phyloP scores from a whole-genome alignment of 192 early-diverging fungal genomes.

The Entomortierella lignicola region DNA sequence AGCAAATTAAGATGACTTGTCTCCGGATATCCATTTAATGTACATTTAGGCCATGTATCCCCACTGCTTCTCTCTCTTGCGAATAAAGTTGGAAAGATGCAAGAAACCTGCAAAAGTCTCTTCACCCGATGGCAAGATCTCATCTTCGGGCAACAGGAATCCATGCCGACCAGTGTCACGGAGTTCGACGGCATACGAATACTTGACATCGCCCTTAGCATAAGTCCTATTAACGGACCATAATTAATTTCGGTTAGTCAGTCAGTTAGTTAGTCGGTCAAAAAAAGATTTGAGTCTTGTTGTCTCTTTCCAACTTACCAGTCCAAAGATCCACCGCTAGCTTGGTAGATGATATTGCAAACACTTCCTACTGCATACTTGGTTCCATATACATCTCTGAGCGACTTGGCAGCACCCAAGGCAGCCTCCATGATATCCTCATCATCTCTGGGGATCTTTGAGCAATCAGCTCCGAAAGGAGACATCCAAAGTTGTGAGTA shows the following conservation, averaged over 20 bases:
- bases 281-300: neutral
- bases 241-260: too few relatives aligned
- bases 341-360: slow-evolving; percentile 71
- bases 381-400: slow-evolving; percentile 68
- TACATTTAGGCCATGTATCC: slow-evolving; percentile 14
- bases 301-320: slow-evolving; percentile 47
- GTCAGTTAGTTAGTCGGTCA: too few relatives aligned
- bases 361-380: slow-evolving; percentile 67
- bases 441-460: slow-evolving; percentile 59
- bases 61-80: slow-evolving; percentile 57
- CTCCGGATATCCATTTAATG: too few relatives aligned
- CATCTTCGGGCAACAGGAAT: slow-evolving; percentile 65
- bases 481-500: slow-evolving; percentile 74
- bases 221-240: slow-evolving; percentile 64
- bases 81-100: slow-evolving; percentile 54
- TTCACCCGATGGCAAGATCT: slow-evolving; percentile 64
- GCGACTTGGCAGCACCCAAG: slow-evolving; percentile 61
- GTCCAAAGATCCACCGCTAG: slow-evolving; percentile 67
- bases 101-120: slow-evolving; percentile 54
- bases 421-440: slow-evolving; percentile 55
- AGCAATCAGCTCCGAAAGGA: slow-evolving; percentile 69
- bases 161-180: slow-evolving; percentile 66
- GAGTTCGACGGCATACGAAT: slow-evolving; percentile 70
- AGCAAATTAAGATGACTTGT: neutral
- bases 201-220: slow-evolving; percentile 63